Conservation (phyloP, 345 rosid genomes). For the Linum tenue region DNA sequence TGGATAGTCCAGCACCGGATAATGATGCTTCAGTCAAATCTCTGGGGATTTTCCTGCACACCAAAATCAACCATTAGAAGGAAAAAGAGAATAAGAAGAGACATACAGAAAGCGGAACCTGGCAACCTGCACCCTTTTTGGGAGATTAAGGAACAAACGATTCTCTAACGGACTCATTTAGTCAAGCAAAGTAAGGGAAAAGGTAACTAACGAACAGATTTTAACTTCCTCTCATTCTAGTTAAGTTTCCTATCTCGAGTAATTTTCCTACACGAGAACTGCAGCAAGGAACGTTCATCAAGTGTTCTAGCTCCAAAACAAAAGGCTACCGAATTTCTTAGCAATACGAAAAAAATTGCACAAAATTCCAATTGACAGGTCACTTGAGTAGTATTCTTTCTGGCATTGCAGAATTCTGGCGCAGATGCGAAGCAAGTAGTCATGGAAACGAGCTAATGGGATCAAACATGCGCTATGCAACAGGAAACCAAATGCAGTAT, state of each 20-base stretch:
- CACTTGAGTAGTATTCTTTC: neutral
- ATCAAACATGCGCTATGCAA: neutral
- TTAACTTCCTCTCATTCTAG: no score
- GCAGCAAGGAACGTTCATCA: neutral
- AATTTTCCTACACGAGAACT: no score
- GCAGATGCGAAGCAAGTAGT: neutral
- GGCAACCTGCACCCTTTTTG: no score
- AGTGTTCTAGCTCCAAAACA: neutral
- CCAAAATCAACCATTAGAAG: neutral
- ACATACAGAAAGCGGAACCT: no score
- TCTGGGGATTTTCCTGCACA: slow-evolving; percentile 56
- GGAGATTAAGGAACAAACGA: no score
- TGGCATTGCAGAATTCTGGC: neutral
- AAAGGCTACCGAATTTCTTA: neutral
- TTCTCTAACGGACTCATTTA: no score
- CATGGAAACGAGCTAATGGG: neutral
- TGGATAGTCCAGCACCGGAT: slow-evolving; percentile 93
- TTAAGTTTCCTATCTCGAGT: no score
- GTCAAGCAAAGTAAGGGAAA: no score
- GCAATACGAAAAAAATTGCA: neutral
- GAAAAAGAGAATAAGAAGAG: neutral
- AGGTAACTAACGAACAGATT: no score
- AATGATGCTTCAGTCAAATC: slow-evolving; percentile 97
- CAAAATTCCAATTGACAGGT: neutral
- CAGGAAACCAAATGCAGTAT: neutral